phyloP scores from a whole-genome alignment of 176 grass and related monocot species.

The Poa pratensis region DNA sequence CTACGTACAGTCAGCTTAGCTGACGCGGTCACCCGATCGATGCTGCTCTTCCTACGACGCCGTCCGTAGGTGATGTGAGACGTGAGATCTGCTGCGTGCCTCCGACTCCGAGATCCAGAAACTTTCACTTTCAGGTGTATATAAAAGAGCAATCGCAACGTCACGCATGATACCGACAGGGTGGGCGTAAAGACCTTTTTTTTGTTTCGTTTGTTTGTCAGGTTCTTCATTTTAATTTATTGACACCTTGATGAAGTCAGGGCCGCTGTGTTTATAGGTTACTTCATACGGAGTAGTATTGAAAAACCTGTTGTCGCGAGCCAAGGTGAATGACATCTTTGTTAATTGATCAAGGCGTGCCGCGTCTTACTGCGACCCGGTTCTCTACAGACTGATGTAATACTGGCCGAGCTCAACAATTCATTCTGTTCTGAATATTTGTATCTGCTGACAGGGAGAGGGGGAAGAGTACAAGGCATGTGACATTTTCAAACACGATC shows the following conservation, averaged over 20 bases:
- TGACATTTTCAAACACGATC: neutral
- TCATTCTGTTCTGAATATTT: neutral
- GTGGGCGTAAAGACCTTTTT: neutral
- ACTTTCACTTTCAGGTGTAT: neutral
- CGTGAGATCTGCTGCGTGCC: neutral
- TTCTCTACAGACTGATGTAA: neutral
- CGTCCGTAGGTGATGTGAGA: conserved; percentile 5
- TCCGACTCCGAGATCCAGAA: neutral
- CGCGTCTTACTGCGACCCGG: neutral
- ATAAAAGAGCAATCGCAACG: neutral
- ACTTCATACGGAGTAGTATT: no score
- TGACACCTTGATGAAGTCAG: neutral
- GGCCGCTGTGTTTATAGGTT: no score
- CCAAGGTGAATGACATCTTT: neutral
- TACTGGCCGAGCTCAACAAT: neutral
- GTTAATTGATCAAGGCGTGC: neutral
- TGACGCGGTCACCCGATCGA: conserved; percentile 6
- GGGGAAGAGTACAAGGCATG: neutral
- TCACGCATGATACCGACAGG: neutral
- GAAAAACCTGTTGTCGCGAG: neutral
- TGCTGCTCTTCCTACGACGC: conserved; percentile 9
- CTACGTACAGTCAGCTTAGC: neutral
- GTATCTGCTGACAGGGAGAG: neutral
- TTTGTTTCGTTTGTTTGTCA: neutral
- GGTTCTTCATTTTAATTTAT: neutral